Percentiles rank a stretch among this genome's conserved stretches.
These are phyloP conservation scores for Arthrocladium fulminans DNA, from an alignment of 2,329 filamentous ascomycete genomes.

Conservation along the genomic window DNA sequence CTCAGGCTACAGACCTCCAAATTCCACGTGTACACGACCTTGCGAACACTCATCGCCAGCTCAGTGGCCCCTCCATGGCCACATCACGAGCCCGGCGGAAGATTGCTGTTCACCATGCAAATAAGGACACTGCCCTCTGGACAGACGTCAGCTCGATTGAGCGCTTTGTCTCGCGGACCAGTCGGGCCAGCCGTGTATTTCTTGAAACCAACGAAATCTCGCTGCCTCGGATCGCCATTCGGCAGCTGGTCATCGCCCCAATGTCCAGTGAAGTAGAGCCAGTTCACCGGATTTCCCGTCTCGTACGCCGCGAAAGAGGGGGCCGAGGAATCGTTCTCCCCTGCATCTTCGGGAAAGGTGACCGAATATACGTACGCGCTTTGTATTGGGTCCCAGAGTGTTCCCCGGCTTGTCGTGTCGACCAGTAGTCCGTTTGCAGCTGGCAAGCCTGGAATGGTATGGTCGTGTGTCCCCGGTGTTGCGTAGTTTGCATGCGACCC, in stretches of 20 bases:
- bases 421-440: constrained; percentile 35
- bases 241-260: constrained; percentile 57
- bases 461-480: constrained; percentile 49
- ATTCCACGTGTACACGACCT: too few species aligned
- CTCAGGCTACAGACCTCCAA: too few species aligned
- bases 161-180: constrained; percentile 51
- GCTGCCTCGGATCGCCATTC: constrained; percentile 35
- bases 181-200: constrained; percentile 52
- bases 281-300: constrained; percentile 43
- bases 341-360: constrained; percentile 24
- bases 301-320: constrained; percentile 41
- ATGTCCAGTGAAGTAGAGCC: constrained; percentile 47
- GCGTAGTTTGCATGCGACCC: constrained; percentile 60
- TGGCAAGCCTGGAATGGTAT: constrained; percentile 52
- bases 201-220: constrained; percentile 41
- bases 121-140: constrained; percentile 26
- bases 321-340: constrained; percentile 13
- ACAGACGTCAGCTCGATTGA: constrained; percentile 50
- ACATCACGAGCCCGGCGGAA: constrained; percentile 7
- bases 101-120: constrained; percentile 10
- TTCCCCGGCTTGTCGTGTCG: constrained; percentile 47
- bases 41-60: too few species aligned
- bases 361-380: constrained; percentile 50
- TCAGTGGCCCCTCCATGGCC: not conserved
- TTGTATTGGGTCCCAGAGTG: constrained; percentile 52